Conservation (phyloP, 2,329 filamentous ascomycete species). For the Emmonsia crescens region DNA sequence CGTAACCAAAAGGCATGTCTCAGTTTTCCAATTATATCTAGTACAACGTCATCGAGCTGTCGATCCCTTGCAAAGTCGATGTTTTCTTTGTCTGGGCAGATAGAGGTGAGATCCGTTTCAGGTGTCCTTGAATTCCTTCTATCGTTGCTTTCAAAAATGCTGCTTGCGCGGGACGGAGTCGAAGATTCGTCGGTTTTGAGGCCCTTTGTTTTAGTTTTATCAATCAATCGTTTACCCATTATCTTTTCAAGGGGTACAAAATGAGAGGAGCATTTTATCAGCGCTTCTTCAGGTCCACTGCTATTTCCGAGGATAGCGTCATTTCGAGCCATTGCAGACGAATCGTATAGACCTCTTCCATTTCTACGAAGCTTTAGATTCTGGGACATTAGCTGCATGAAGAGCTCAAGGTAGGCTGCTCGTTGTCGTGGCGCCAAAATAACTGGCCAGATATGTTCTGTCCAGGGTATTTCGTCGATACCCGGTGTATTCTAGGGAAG, state of each 20-base stretch:
- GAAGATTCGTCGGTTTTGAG: neutral
- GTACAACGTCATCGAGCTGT: slow-evolving; percentile 16
- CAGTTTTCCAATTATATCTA: slow-evolving; percentile 17
- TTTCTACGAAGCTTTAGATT: slow-evolving; percentile 34
- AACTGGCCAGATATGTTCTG: slow-evolving; percentile 36
- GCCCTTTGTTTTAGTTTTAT: neutral
- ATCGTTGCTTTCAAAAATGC: neutral
- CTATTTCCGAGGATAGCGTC: slow-evolving; percentile 38
- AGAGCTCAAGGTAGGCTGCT: slow-evolving; percentile 45
- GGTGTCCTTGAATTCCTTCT: neutral
- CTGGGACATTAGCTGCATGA: slow-evolving; percentile 42
- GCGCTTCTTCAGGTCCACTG: slow-evolving; percentile 40
- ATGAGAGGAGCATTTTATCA: slow-evolving; percentile 39
- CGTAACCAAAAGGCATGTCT: slow-evolving; percentile 24
- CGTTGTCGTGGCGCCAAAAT: slow-evolving; percentile 39
- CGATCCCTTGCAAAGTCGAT: slow-evolving; percentile 10
- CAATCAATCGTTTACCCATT: slow-evolving; percentile 18
- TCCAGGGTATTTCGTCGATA: slow-evolving; percentile 35
- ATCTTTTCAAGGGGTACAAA: slow-evolving; percentile 17
- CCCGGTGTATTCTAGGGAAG: slow-evolving; percentile 30
- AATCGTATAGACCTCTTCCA: slow-evolving; percentile 16
- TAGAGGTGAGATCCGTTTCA: neutral
- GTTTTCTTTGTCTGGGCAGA: neutral
- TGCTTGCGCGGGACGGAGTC: neutral
- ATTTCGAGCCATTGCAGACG: slow-evolving; percentile 29